Percentiles rank a stretch among this genome's conserved stretches.
These are phyloP conservation scores for Eucalyptus caleyi DNA, from an alignment of 345 rosid species.

Conservation along the genomic window DNA sequence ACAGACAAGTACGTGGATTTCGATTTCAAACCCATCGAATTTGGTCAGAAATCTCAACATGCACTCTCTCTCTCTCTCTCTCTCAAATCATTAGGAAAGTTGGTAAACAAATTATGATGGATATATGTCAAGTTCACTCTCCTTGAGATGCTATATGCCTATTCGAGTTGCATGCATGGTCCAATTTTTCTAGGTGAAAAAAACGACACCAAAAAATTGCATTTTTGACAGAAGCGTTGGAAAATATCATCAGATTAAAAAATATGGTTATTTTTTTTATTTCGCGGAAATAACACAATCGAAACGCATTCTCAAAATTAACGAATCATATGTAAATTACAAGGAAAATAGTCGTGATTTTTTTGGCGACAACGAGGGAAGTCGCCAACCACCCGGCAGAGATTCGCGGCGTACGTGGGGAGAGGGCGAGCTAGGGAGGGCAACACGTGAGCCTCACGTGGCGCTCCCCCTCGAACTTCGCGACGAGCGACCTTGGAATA, in stretches of 20 bases:
- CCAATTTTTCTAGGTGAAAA: background rate
- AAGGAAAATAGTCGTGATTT: background rate
- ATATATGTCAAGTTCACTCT: background rate
- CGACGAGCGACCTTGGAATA: background rate
- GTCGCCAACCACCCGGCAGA: background rate
- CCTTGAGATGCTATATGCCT: background rate
- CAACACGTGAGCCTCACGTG: background rate
- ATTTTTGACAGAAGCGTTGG: background rate
- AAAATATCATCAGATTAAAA: background rate
- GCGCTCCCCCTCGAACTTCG: background rate
- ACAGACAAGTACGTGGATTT: background rate
- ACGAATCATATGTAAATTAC: background rate
- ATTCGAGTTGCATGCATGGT: background rate
- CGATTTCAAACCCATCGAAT: background rate
- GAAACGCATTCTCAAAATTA: background rate
- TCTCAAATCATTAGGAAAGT: background rate
- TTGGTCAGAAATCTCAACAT: background rate
- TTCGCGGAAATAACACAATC: background rate
- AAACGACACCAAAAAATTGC: background rate
- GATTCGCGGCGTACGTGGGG: background rate
- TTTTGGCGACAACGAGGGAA: background rate
- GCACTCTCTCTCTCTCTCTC: background rate
- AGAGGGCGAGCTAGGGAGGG: background rate
- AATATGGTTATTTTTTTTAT: background rate
- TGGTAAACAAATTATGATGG: background rate